phyloP scores from a whole-genome alignment of 768 basidiomycete species.

The Steccherinum ochraceum region DNA sequence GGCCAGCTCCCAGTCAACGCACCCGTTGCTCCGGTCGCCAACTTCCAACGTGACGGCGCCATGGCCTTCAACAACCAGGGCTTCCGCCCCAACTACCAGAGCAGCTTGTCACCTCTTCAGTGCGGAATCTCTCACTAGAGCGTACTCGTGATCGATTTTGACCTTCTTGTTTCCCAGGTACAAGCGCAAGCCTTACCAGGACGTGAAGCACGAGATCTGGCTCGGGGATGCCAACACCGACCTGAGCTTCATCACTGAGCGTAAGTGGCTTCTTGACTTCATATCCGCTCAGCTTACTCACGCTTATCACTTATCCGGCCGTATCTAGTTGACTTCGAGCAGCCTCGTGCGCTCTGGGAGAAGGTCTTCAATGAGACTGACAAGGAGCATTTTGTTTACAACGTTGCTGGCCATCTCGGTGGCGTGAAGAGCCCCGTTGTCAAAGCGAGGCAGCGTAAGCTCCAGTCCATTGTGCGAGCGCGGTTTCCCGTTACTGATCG shows the following conservation, averaged over 20 bases:
- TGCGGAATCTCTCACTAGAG: conserved; percentile 20
- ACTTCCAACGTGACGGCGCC: conserved; percentile 90
- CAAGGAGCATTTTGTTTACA: conserved; percentile 57
- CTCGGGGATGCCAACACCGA: conserved; percentile 63
- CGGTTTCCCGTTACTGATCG: no score
- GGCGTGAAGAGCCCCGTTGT: conserved; percentile 54
- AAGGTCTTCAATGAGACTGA: conserved; percentile 62
- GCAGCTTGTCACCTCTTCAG: conserved; percentile 64
- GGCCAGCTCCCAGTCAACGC: conserved; percentile 86
- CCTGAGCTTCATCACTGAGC: conserved; percentile 71
- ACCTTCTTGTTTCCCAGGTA: conserved; percentile 21
- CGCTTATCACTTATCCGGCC: neutral
- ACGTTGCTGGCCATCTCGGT: conserved; percentile 59
- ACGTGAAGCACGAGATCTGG: conserved; percentile 65
- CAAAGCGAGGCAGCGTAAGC: conserved; percentile 60
- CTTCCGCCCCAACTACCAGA: conserved; percentile 81
- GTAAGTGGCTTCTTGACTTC: conserved; percentile 36
- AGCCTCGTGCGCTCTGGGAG: conserved; percentile 64
- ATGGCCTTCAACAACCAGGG: conserved; percentile 75
- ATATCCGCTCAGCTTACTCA: neutral
- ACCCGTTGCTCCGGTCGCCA: conserved; percentile 63
- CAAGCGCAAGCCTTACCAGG: conserved; percentile 34
- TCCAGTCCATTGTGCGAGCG: neutral
- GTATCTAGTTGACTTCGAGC: conserved; percentile 72
- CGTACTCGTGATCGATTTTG: neutral